These are phyloP conservation scores for Candida hispaniensis DNA, from an alignment of 805 yeast genomes.

Conservation along the genomic window DNA sequence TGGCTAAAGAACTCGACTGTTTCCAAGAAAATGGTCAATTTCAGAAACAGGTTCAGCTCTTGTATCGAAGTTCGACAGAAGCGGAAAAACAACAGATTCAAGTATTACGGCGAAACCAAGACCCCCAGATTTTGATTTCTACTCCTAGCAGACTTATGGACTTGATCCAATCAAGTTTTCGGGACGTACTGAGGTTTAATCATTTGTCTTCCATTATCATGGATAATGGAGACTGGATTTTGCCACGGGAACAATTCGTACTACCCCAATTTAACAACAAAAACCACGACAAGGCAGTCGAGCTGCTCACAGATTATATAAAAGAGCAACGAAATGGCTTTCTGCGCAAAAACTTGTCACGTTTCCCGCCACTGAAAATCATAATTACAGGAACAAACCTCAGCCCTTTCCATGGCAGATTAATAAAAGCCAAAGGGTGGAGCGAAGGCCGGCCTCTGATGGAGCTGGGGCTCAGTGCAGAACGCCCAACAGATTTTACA, in stretches of 20 bases:
- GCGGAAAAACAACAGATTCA: constrained; percentile 7
- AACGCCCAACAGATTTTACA: no score
- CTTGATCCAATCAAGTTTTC: constrained; percentile 9
- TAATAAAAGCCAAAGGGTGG: constrained; percentile 4
- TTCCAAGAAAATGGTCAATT: not conserved
- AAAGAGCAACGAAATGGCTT: constrained; percentile 10
- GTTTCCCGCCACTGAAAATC: constrained; percentile 9
- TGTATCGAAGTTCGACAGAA: constrained; percentile 7
- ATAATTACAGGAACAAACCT: constrained; percentile 7
- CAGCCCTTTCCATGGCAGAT: constrained; percentile 8
- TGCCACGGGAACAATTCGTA: constrained; percentile 13
- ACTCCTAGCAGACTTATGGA: constrained; percentile 14
- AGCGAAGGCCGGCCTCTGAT: constrained; percentile 10
- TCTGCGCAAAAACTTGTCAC: constrained; percentile 11
- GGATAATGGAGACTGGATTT: constrained; percentile 6
- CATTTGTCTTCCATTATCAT: constrained; percentile 10
- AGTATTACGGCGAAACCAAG: constrained; percentile 3
- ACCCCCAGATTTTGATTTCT: constrained; percentile 11
- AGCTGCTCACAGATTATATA: constrained; percentile 6
- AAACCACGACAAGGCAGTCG: constrained; percentile 7
- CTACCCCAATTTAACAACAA: constrained; percentile 2
- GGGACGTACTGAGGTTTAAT: constrained; percentile 4
- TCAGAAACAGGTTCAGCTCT: constrained; percentile 1
- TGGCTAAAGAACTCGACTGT: constrained; percentile 4
- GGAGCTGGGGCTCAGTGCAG: constrained; percentile 7